Evolutionary conservation across 352 stramenopile species (phyloP), one percentile per base, ranked within the genome.

Genomic region (Globisporangium iwayamae): DNA sequence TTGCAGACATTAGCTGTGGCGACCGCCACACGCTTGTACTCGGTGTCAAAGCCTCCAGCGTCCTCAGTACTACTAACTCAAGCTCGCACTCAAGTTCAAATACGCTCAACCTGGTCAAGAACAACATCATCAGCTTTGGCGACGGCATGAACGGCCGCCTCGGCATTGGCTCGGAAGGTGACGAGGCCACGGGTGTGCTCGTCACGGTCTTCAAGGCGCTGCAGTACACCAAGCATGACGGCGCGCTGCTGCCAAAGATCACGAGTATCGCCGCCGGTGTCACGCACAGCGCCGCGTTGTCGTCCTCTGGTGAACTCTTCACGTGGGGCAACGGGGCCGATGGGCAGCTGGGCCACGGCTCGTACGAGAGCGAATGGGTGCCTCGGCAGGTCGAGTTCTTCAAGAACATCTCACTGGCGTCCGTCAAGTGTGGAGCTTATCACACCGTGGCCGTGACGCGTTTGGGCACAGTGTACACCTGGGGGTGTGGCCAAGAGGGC

Each of bases 101-200:
- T 18, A 3, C 39, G 13, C 39, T 18, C 11, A 68, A 46, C 18
- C 57, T 67, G 6, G 25, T 39, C 5, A 81, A 77, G 66, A 75
- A 67, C 11, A 65, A 75, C 22, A 75, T 92, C 52, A 77, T 92
- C 11, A 68, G 74, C 0, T 92, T 90, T 62, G 83, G 83, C 2
- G 83, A 92, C 57, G 79, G 79, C 8, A 81, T 86, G 68, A 88
- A 92, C 41, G 83, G 83, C 1, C 71, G 83, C 9, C 76, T 92
- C 0, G 81, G 83, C 1, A 45, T 87, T 3, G 83, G 83, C 4
- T 71, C 78, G 1, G 83, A 92, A 38, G 59, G 30, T 3, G 81
- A 92, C 63, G 71, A 76, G 43, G 13, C 62, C 18, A 73, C 73
- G 20, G 79, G 79, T 8, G 67, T 59, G 3, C 60, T 90, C 34